Evolutionary conservation across 1,139 yeast genomes (phyloP), one percentile per base, ranked within the genome.

Genomic region (Lodderomyces elongisporus): DNA sequence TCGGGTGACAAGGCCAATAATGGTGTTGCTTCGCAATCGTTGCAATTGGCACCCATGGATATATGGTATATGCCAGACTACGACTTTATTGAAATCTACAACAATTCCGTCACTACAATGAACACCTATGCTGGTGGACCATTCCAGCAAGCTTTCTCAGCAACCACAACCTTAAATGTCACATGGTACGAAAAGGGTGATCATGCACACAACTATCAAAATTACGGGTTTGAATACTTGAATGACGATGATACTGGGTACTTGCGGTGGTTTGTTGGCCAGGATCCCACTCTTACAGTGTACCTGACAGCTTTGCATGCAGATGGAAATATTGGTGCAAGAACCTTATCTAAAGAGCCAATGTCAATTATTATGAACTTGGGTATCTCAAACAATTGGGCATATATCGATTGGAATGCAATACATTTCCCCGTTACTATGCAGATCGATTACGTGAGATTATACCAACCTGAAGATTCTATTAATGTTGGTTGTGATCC

Each of bases 61-160:
- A 75, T 84, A 44, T 85, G 94, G 95, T 84, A 82, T 54, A 68
- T 71, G 51, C 94, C 94, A 3, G 89, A 85, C 55, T 83, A 84
- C 52, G 76, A 79, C 40, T 84, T 70, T 46, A 56, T 85, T 37
- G 81, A 78, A 48, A 61, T 85, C 37, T 62, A 77, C 56, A 84
- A 85, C 56, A 46, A 46, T 21, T 58, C 79, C 2, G 63, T 78
- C 25, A 80, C 94, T 1, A 58, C 74, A 14, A 79, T 85, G 83
- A 85, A 85, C 54, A 64, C 80, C 0, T 85, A 82, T 61, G 66
- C 81, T 27, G 95, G 95, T 41, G 94, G 95, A 30, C 89, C 91
- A 1, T 74, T 72, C 60, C 95, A 85, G 60, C 91, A 85, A 58
- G 94, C 94, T 32, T 68, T 85, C 18, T 81, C 91, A 7, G 94